Evolutionary conservation across 2,329 filamentous ascomycete species (phyloP).

Genomic region (Alternaria panax): DNA sequence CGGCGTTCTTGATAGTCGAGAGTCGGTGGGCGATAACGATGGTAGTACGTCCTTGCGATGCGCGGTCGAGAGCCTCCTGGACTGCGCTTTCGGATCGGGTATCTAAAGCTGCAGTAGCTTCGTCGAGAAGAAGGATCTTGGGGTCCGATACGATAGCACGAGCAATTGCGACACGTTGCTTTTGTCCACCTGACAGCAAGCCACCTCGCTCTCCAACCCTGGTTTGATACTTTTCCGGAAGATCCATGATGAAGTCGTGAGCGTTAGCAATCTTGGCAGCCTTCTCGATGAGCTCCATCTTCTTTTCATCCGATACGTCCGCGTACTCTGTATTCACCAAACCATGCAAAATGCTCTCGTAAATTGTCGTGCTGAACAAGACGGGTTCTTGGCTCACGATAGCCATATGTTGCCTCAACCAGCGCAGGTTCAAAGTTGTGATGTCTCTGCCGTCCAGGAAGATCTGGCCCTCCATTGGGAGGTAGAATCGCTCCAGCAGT

Average conservation of each 20-base stretch:
- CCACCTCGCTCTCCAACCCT: slow-evolving; percentile 96
- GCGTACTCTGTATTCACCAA: slow-evolving; percentile 85
- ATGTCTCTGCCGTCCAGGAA: slow-evolving; percentile 84
- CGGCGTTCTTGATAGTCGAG: slow-evolving; percentile 90
- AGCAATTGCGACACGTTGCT: slow-evolving; percentile 95
- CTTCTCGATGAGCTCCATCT: slow-evolving; percentile 74
- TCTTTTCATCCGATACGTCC: slow-evolving; percentile 68
- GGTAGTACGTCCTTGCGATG: slow-evolving; percentile 85
- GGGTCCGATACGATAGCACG: slow-evolving; percentile 89
- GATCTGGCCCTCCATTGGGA: slow-evolving; percentile 82
- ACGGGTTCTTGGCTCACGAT: slow-evolving; percentile 93
- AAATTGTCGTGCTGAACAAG: slow-evolving; percentile 88
- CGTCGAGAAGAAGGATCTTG: slow-evolving; percentile 89
- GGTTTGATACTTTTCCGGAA: slow-evolving; percentile 91
- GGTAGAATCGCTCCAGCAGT: slow-evolving; percentile 91
- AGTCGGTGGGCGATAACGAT: slow-evolving; percentile 96
- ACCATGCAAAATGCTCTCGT: slow-evolving; percentile 87
- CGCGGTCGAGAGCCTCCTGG: slow-evolving; percentile 88
- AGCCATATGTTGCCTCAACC: slow-evolving; percentile 91
- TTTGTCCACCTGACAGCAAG: slow-evolving; percentile 90
- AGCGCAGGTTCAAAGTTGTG: slow-evolving; percentile 80
- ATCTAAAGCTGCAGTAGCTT: slow-evolving; percentile 92
- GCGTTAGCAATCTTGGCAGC: slow-evolving; percentile 93
- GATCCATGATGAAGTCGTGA: slow-evolving; percentile 82
- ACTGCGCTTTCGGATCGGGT: slow-evolving; percentile 95